These are phyloP conservation scores for Microbotryum scabiosae DNA, from an alignment of 1,284 basidiomycete genomes.

Conservation along the genomic window DNA sequence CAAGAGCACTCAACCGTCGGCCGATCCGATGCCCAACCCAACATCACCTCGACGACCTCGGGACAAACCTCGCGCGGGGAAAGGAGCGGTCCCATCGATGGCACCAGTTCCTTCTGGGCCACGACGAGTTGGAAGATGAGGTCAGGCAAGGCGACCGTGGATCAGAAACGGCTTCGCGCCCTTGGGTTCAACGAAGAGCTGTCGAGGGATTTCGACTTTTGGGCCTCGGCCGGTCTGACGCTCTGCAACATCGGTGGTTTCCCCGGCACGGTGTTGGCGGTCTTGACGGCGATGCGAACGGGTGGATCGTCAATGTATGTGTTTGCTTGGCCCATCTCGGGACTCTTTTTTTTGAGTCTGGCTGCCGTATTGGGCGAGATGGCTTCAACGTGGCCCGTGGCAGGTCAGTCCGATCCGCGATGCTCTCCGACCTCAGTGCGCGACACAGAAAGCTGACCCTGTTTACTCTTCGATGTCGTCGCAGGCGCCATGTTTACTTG, in stretches of 20 bases:
- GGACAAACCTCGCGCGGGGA: no score
- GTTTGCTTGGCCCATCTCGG: constrained; percentile 34
- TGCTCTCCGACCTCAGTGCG: not conserved
- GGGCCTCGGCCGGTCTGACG: constrained; percentile 18
- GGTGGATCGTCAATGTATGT: constrained; percentile 33
- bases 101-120: not conserved
- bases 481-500: constrained; percentile 34
- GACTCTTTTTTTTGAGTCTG: constrained; percentile 33
- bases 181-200: constrained; percentile 28
- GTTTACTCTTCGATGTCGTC: not conserved
- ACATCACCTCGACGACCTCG: no score
- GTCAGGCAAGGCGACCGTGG: constrained; percentile 6
- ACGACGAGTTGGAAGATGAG: constrained; percentile 18
- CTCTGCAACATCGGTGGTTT: constrained; percentile 30
- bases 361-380: constrained; percentile 34
- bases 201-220: constrained; percentile 27
- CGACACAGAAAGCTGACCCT: not conserved
- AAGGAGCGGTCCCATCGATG: no score
- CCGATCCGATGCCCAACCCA: no score
- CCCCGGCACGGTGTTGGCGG: constrained; percentile 31
- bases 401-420: constrained; percentile 20
- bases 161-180: constrained; percentile 19
- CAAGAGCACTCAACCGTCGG: no score
- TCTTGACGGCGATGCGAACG: constrained; percentile 31
- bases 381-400: constrained; percentile 33